Conservation (phyloP, 441 rosid species). For the Capsella rubella region DNA sequence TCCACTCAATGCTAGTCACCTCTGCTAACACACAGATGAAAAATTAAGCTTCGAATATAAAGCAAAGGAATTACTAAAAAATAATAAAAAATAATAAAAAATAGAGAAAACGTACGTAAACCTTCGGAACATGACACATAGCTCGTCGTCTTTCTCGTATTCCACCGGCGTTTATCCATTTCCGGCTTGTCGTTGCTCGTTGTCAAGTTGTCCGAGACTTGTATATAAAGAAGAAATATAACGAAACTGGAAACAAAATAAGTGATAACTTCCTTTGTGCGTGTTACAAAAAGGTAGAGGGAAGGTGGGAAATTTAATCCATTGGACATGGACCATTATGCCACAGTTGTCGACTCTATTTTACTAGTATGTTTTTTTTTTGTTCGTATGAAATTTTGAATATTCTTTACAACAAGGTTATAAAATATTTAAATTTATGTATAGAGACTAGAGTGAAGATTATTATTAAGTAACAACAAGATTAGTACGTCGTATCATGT, state of each 20-base stretch:
- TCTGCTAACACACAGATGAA: conserved; percentile 40
- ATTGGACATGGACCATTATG: background rate
- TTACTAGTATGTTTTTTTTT: background rate
- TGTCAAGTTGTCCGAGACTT: background rate
- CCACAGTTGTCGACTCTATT: background rate
- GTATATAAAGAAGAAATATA: conserved; percentile 11
- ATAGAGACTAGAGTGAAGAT: too few species aligned
- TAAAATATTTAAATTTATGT: background rate
- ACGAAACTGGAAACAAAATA: background rate
- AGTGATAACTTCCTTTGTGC: background rate
- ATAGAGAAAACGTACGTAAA: conserved; percentile 9
- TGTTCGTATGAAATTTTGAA: background rate
- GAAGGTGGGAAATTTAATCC: conserved; percentile 4
- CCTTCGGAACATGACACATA: conserved; percentile 54
- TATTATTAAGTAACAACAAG: too few species aligned
- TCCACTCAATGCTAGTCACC: conserved; percentile 83
- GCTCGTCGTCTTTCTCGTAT: conserved; percentile 51
- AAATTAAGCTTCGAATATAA: background rate
- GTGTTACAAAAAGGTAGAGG: background rate
- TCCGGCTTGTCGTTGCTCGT: background rate
- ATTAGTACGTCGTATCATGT: too few species aligned
- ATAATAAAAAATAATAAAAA: background rate
- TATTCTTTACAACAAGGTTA: background rate
- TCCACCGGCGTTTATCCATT: conserved; percentile 60
- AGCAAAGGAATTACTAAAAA: too few species aligned